Evolutionary conservation across 805 yeast species (phyloP), one percentile per base, ranked within the genome.

Genomic region (Cyberlindnera misumaiensis): DNA sequence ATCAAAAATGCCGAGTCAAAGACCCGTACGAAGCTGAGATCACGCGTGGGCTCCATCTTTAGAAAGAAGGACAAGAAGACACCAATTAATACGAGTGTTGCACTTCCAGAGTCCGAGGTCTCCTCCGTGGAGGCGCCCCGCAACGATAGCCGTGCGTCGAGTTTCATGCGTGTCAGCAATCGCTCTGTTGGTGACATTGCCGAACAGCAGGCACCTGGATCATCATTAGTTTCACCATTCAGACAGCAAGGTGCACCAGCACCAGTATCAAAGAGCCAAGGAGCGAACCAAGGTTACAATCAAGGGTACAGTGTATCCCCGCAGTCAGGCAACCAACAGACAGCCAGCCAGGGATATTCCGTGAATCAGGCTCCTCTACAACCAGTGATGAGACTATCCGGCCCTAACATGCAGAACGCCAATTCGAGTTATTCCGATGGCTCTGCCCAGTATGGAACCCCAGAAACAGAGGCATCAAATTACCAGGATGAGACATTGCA

Each of bases 41-140:
- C 88, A 5, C 77, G 66, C 52, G 81, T 84, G 40, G 94, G 94
- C 9, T 80, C 93, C 1, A 73, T 84, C 45, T 77, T 84, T 51
- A 80, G 83, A 32, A 73, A 77, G 46, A 80, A 75, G 57, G 77
- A 75, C 51, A 66, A 68, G 44, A 64, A 65, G 33, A 59, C 60
- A 17, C 60, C 52, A 33, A 47, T 41, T 16, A 24, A 53, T 13
- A 32, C 41, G 24, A 18, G 45, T 31, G 45, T 43, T 2, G 17
- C 48, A 11, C 8, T 51, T 3, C 46, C 54, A 14, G 58, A 54
- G 34, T 51, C 57, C 7, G 59, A 54, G 34, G 30, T 47, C 9
- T 53, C 59, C 8, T 53, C 59, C 3, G 8, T 53, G 17, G 39
- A 42, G 20, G 8, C 8, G 5, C 24, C 24, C 24, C 24, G 24